Base-by-base conservation (phyloP, 2,329 filamentous ascomycete species). In the Trichophaea hybrida region DNA sequence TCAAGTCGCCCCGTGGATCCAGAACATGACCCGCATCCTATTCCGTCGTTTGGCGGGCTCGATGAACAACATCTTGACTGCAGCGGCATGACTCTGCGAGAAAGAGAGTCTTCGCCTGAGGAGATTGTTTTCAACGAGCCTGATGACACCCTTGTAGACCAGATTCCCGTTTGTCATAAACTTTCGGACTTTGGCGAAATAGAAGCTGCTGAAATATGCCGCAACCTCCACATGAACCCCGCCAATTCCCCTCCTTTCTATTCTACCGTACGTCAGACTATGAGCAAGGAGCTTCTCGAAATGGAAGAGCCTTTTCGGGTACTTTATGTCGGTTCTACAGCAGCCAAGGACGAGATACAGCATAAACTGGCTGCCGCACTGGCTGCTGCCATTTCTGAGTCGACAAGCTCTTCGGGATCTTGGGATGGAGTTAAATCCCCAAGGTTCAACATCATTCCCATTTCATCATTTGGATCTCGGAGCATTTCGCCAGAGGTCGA, bases 381-480 rank as follows among this genome's bases (percentile, higher is more conserved):
- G 68, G 62, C 69, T 51, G 68, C 68, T 43, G 65, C 66, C 33
- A 53, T 66, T 50, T 62, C 60, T 40, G 66, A 66, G 50, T 61
- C 61, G 7, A 58, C 59, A 32, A 65, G 59, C 50, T 67, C 60
- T 55, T 62, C 66, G 33, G 61, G 65, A 40, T 65, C 65, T 31
- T 66, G 64, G 55, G 67, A 68, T 44, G 65, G 63, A 33, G 66
- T 67, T 34, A 71, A 71, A 40, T 75, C 75, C 48, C 75, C 75
- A 34, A 69, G 77, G 35, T 78, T 76, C 69, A 78, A 77, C 68
- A 75, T 78, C 48, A 74, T 78, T 49, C 76, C 76, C 13, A 73
- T 78, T 57, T 75, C 75, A 2, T 74, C 74, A 1, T 78, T 78
- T 66, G 76, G 76, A 8, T 74, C 73, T 10, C 68, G 71, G 49